Evolutionary conservation across 225 moss, liverwort and hornwort species (phyloP).

Genomic region (Marchantia polymorpha): DNA sequence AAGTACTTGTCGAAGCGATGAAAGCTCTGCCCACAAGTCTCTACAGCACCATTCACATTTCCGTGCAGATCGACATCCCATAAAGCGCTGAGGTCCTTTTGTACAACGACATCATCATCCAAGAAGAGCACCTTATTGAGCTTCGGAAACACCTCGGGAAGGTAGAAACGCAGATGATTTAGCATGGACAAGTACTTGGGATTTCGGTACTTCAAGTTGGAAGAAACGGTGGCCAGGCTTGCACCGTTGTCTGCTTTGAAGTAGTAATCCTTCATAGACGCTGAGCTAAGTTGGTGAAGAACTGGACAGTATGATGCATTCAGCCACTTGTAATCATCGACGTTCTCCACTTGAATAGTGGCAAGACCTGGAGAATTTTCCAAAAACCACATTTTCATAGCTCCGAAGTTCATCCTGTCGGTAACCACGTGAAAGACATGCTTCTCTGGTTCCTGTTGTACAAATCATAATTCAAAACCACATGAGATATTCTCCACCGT

Average conservation of each 20-base stretch:
- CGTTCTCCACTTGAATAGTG: conserved; percentile 43
- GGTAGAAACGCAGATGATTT: conserved; percentile 52
- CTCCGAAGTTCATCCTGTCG: conserved; percentile 51
- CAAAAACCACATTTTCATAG: conserved; percentile 56
- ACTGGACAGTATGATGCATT: conserved; percentile 54
- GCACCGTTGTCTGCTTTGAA: conserved; percentile 41
- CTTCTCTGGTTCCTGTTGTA: conserved; percentile 47
- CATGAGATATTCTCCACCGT: background rate
- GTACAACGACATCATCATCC: conserved; percentile 52
- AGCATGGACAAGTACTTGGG: conserved; percentile 57
- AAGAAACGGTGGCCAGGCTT: conserved; percentile 33
- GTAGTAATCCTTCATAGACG: conserved; percentile 50
- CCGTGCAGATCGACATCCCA: conserved; percentile 48
- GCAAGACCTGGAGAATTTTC: conserved; percentile 46
- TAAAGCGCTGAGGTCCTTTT: conserved; percentile 41
- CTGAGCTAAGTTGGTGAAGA: conserved; percentile 44
- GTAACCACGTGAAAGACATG: conserved; percentile 57
- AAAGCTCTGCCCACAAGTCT: conserved; percentile 49
- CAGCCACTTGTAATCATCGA: conserved; percentile 57
- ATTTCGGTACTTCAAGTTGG: conserved; percentile 50
- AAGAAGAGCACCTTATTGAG: conserved; percentile 46
- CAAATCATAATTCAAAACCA: background rate
- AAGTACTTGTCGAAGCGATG: conserved; percentile 56
- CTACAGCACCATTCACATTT: conserved; percentile 49
- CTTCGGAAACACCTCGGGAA: conserved; percentile 46